Evolutionary conservation across 2,329 filamentous ascomycete species (phyloP).

Genomic region (Coniochaeta pulveracea): DNA sequence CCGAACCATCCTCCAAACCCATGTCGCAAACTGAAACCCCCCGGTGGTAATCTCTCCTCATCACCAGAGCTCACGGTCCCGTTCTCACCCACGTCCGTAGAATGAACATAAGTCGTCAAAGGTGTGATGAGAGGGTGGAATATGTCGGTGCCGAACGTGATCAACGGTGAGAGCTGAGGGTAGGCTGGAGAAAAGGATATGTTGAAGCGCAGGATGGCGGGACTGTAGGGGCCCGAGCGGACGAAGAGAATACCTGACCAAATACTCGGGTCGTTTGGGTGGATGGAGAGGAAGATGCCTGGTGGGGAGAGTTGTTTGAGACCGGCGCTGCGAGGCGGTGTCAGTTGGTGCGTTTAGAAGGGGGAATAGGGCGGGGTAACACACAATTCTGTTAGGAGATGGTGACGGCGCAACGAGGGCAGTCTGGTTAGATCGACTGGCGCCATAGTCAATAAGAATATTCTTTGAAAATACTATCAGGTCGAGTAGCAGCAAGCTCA

Average conservation of each 20-base stretch:
- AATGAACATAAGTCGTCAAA: slow-evolving; percentile 88
- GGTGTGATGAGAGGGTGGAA: slow-evolving; percentile 92
- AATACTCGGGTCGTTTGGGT: slow-evolving; percentile 65
- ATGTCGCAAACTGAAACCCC: slow-evolving; percentile 81
- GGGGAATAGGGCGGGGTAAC: slow-evolving; percentile 17
- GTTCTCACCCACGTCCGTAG: slow-evolving; percentile 47
- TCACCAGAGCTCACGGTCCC: slow-evolving; percentile 77
- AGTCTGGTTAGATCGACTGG: slow-evolving; percentile 31
- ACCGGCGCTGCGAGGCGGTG: slow-evolving; percentile 46
- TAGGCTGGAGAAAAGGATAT: slow-evolving; percentile 78
- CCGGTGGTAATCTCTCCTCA: slow-evolving; percentile 72
- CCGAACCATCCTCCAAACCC: slow-evolving; percentile 87
- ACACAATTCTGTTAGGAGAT: slow-evolving; percentile 74
- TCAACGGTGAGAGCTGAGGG: slow-evolving; percentile 66
- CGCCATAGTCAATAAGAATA: too few relatives aligned
- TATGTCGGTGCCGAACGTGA: slow-evolving; percentile 85
- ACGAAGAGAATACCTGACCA: slow-evolving; percentile 93
- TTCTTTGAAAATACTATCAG: too few relatives aligned
- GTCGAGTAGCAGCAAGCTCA: too few relatives aligned
- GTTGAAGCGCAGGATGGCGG: slow-evolving; percentile 79
- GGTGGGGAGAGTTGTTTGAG: slow-evolving; percentile 74
- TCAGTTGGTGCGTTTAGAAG: too few relatives aligned
- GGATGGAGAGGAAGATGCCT: slow-evolving; percentile 77
- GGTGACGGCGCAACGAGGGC: slow-evolving; percentile 57
- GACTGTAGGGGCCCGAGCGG: slow-evolving; percentile 68